phyloP scores from a whole-genome alignment of 2,329 filamentous ascomycete genomes.

The Colletotrichum eleusines region DNA sequence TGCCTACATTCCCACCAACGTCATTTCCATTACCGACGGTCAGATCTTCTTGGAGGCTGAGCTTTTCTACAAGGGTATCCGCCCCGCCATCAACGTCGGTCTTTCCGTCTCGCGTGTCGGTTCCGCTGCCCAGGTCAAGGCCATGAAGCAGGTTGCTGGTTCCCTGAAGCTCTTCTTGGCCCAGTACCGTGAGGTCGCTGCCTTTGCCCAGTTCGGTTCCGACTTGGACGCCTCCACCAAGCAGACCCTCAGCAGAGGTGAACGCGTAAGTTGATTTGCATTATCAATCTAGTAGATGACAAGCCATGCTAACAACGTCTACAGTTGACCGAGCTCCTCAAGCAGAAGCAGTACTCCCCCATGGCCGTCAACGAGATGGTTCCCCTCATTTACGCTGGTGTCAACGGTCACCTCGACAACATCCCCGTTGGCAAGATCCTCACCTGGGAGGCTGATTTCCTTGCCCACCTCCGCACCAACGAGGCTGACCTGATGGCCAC shows the following conservation, averaged over 20 bases:
- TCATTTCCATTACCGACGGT: constrained; percentile 99
- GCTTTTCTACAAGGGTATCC: constrained; percentile 99
- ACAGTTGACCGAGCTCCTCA: constrained; percentile 92
- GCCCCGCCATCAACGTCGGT: constrained; percentile 99
- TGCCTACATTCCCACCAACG: constrained; percentile 99
- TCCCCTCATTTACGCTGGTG: constrained; percentile 98
- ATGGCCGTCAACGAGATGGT: constrained; percentile 99
- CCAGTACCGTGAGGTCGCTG: constrained; percentile 99
- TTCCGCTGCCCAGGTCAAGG: constrained; percentile 99
- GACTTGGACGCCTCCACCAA: constrained; percentile 99
- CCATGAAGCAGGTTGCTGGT: constrained; percentile 99
- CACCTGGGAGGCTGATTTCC: constrained; percentile 94
- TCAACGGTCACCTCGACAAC: constrained; percentile 93
- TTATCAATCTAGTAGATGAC: background rate
- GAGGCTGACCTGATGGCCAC: constrained; percentile 84
- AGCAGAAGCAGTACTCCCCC: constrained; percentile 99
- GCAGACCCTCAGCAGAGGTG: constrained; percentile 98
- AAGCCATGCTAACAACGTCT: constrained; percentile 42
- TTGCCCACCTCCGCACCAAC: constrained; percentile 91
- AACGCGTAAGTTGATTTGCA: constrained; percentile 78
- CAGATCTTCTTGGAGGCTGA: constrained; percentile 99
- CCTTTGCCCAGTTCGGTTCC: constrained; percentile 99
- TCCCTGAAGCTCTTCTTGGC: constrained; percentile 99
- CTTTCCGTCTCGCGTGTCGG: constrained; percentile 99
- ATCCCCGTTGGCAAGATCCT: constrained; percentile 94